These are phyloP conservation scores for Melocanna baccifera DNA, from an alignment of 176 grass and related monocot genomes.

Conservation along the genomic window DNA sequence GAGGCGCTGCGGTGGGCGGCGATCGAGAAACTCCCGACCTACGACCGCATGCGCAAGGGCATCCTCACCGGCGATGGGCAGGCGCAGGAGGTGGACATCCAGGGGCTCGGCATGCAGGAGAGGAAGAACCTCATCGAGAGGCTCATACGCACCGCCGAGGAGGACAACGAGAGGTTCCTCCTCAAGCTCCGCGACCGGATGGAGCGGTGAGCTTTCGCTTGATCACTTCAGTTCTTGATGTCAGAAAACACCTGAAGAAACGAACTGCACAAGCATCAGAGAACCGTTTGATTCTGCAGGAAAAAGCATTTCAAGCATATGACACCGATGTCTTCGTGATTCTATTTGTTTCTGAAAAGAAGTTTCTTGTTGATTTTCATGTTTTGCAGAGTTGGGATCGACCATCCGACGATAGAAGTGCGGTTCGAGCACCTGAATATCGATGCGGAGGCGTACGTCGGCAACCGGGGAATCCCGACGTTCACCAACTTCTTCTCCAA, in stretches of 20 bases:
- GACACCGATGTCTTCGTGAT: not conserved
- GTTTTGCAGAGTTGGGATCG: conserved; percentile 71
- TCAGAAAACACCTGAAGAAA: not conserved
- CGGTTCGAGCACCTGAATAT: conserved; percentile 76
- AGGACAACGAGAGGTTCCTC: conserved; percentile 92
- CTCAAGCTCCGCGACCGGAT: conserved; percentile 84
- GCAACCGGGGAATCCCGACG: conserved; percentile 68
- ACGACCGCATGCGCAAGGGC: conserved; percentile 83
- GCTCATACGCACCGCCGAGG: conserved; percentile 78
- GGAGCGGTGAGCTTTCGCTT: conserved; percentile 60
- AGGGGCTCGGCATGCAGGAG: conserved; percentile 56
- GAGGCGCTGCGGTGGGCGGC: conserved; percentile 92
- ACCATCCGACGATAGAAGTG: conserved; percentile 88
- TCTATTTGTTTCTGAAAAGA: not conserved
- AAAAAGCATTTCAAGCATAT: not conserved
- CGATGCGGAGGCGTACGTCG: conserved; percentile 84
- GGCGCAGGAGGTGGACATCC: conserved; percentile 58
- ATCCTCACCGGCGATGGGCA: conserved; percentile 37
- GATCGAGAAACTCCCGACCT: conserved; percentile 92
- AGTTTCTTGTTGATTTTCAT: not conserved
- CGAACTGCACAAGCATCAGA: not conserved
- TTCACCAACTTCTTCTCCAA: conserved; percentile 96
- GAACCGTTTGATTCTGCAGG: not conserved
- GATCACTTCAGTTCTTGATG: not conserved
- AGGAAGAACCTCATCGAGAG: conserved; percentile 76